Evolutionary conservation across 2,329 filamentous ascomycete genomes (phyloP).

Genomic region (Claviceps digitariae): DNA sequence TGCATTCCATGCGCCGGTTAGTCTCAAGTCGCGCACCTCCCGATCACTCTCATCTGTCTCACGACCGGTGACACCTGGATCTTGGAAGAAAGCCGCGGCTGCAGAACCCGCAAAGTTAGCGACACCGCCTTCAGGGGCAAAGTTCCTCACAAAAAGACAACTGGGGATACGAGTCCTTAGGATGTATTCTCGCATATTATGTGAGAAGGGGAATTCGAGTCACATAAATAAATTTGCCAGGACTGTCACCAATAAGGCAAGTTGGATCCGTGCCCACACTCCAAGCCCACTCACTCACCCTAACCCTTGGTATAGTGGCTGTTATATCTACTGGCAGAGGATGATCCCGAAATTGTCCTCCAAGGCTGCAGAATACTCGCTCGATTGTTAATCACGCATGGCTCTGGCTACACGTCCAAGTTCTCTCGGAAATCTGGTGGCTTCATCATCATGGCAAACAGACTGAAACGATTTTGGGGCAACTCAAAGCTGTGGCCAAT

Average conservation of each 20-base stretch:
- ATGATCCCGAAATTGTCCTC: conserved; percentile 69
- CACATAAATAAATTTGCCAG: conserved; percentile 80
- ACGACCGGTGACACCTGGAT: conserved; percentile 27
- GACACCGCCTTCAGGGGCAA: conserved; percentile 18
- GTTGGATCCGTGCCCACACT: conserved; percentile 5
- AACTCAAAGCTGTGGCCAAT: conserved; percentile 74
- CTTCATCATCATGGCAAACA: conserved; percentile 71
- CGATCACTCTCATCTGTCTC: conserved; percentile 27
- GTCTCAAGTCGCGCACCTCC: conserved; percentile 37
- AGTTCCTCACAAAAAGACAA: conserved; percentile 47
- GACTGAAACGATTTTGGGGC: conserved; percentile 80
- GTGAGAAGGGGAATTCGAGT: conserved; percentile 51
- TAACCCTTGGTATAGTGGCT: conserved; percentile 54
- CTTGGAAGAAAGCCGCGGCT: conserved; percentile 23
- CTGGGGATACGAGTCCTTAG: conserved; percentile 62
- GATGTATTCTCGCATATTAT: conserved; percentile 67
- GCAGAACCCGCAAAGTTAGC: conserved; percentile 19
- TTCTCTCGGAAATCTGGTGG: conserved; percentile 76
- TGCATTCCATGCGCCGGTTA: conserved; percentile 53
- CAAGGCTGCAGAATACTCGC: conserved; percentile 73
- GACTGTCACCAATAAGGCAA: conserved; percentile 87
- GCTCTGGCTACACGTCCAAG: conserved; percentile 67
- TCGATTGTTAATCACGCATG: conserved; percentile 70
- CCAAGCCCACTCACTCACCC: too few relatives aligned
- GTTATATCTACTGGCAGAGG: conserved; percentile 77